A percentile compares a stretch with the other conserved stretches of the same genome.
phyloP scores from a whole-genome alignment of 768 basidiomycete genomes.

The Boletus insuetus region DNA sequence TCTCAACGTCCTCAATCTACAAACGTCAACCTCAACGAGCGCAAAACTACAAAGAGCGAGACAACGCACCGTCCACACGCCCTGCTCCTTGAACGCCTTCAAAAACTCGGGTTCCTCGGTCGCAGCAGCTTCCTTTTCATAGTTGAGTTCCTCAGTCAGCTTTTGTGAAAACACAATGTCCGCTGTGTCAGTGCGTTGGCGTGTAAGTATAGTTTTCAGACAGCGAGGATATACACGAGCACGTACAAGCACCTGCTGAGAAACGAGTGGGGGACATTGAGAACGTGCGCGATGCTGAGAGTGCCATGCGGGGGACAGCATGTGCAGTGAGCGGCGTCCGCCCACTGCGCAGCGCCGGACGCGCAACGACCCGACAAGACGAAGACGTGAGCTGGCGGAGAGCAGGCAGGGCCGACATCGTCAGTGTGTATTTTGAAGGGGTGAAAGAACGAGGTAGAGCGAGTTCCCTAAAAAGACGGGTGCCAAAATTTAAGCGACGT shows the following conservation, averaged over 20 bases:
- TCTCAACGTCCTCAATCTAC: constrained; percentile 67
- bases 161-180: constrained; percentile 75
- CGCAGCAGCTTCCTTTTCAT: constrained; percentile 64
- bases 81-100: constrained; percentile 65
- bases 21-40: not conserved
- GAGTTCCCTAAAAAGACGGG: not conserved
- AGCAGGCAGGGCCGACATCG: constrained; percentile 63
- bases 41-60: no score
- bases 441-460: not conserved
- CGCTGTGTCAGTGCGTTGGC: constrained; percentile 39
- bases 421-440: constrained; percentile 5
- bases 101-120: constrained; percentile 69
- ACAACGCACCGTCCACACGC: constrained; percentile 68
- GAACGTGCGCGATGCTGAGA: constrained; percentile 38
- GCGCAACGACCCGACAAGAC: constrained; percentile 37
- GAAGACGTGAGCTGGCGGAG: constrained; percentile 54
- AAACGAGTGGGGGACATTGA: constrained; percentile 37
- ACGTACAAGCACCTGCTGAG: constrained; percentile 45
- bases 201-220: no score
- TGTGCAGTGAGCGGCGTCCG: constrained; percentile 16
- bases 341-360: constrained; percentile 25
- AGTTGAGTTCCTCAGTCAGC: constrained; percentile 78
- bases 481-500: constrained; percentile 28
- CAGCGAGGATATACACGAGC: not conserved
- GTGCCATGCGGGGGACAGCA: constrained; percentile 13